Base-by-base conservation (phyloP, 2,329 filamentous ascomycete species). In the Anthostomella pinea region DNA sequence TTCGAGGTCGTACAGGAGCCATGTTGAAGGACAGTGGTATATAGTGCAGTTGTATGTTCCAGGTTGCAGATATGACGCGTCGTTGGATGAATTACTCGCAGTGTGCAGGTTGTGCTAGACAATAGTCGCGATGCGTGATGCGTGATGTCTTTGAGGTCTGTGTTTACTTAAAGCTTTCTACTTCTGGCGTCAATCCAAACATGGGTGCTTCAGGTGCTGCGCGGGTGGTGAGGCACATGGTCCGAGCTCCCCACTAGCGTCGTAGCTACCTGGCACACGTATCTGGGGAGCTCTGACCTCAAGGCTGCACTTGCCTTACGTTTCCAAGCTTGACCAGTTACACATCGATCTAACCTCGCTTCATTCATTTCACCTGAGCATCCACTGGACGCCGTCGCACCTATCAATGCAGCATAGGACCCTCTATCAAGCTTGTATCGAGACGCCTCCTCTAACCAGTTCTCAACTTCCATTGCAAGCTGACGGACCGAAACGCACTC, bases 241-340 rank as follows among this genome's bases (percentile, higher is more conserved):
- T 19, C 32, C 27, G 27, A 35, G 39, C 30, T 44, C 16, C 29
- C 15, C 11, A 20, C 11, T 16, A 18, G 8, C 3, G 5, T 20
- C 6, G n/a, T 26, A 32, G 17, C 30, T 37, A 35, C 30, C 27
- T 21, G 14, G 30, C 23, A 32, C 15, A 30, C 11, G 8, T 27
- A 27, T 17, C 29, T 33, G n/a, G 21, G 21, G 8, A 23, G 21
- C 8, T 8, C n/a, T 23, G n/a, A 8, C 14, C 36, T 40, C 39
- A 48, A 57, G 52, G 54, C 54, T 57, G 39, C 54, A 52, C 46
- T 33, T 44, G 33, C 46, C 54, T 56, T 51, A 57, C 54, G 52
- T 57, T 48, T 40, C 28, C 37, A 35, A 43, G 39, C 33, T 30
- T 37, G 33, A 19, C 20, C 13, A 17, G 29, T 31, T 34, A 27